These are phyloP conservation scores for Chrysophaeum taylorii DNA, from an alignment of 352 stramenopile genomes.

Conservation along the genomic window DNA sequence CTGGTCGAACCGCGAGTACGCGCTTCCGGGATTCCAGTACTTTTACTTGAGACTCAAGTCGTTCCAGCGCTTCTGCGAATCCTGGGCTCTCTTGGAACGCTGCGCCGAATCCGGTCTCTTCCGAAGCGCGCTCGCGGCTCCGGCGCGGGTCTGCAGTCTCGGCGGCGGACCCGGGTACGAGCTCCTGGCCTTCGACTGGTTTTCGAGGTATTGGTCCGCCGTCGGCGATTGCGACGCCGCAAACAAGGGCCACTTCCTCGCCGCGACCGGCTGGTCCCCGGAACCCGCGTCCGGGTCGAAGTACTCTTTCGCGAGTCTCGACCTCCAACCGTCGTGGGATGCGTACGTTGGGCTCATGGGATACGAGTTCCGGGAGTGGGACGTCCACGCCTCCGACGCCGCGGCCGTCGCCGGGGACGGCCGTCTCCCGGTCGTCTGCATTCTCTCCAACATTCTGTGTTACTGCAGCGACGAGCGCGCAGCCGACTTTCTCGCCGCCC, in stretches of 20 bases:
- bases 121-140: background rate
- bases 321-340: conserved; percentile 22
- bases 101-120: conserved; percentile 14
- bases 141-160: background rate
- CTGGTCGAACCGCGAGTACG: conserved; percentile 25
- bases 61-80: conserved; percentile 26
- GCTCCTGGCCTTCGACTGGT: conserved; percentile 22
- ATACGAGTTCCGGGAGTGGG: conserved; percentile 22
- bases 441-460: conserved; percentile 27
- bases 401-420: background rate
- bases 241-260: background rate
- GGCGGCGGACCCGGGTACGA: conserved; percentile 26
- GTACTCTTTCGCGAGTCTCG: conserved; percentile 19
- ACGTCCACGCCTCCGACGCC: conserved; percentile 16
- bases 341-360: conserved; percentile 19
- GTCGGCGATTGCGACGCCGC: conserved; percentile 15
- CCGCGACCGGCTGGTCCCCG: background rate
- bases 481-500: conserved; percentile 20
- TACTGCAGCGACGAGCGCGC: conserved; percentile 22
- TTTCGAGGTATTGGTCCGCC: background rate
- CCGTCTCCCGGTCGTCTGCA: conserved; percentile 17
- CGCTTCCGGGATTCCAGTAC: conserved; percentile 23
- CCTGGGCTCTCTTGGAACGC: conserved; percentile 22
- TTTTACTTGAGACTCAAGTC: conserved; percentile 29
- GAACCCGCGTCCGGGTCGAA: no score